phyloP scores from a whole-genome alignment of 2,329 filamentous ascomycete genomes.

The Celoporthe dispersa region DNA sequence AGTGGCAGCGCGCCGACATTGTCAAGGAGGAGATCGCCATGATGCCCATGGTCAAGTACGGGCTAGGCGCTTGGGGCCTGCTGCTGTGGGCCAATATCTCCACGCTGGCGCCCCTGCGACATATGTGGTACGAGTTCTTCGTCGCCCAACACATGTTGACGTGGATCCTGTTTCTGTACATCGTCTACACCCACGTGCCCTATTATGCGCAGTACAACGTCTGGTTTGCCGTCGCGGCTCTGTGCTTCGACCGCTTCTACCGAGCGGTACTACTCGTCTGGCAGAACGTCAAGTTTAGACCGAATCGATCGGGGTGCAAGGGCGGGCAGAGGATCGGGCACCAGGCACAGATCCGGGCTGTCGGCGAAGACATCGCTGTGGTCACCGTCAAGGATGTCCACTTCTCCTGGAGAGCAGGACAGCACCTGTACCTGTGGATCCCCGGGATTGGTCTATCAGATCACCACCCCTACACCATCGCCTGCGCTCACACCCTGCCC shows the following conservation, averaged over 20 bases:
- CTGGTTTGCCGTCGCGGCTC: slow-evolving; percentile 67
- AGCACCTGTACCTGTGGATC: slow-evolving; percentile 66
- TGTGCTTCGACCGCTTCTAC: slow-evolving; percentile 65
- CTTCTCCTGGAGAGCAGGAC: slow-evolving; percentile 62
- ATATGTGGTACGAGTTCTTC: slow-evolving; percentile 72
- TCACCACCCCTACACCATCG: slow-evolving; percentile 65
- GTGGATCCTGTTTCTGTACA: slow-evolving; percentile 64
- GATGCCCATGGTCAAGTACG: slow-evolving; percentile 69
- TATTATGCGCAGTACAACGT: slow-evolving; percentile 62
- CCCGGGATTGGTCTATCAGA: slow-evolving; percentile 59
- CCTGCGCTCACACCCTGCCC: slow-evolving; percentile 55
- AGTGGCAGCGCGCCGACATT: slow-evolving; percentile 65
- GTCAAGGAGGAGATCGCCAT: slow-evolving; percentile 61
- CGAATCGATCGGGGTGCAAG: slow-evolving; percentile 48
- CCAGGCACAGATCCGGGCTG: slow-evolving; percentile 51
- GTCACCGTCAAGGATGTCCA: slow-evolving; percentile 64
- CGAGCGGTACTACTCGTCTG: slow-evolving; percentile 53
- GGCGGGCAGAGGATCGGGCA: slow-evolving; percentile 58
- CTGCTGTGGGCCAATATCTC: slow-evolving; percentile 68
- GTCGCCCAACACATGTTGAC: slow-evolving; percentile 69
- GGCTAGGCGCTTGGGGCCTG: slow-evolving; percentile 68
- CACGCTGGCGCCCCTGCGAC: slow-evolving; percentile 66
- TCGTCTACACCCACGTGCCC: slow-evolving; percentile 68
- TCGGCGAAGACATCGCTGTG: slow-evolving; percentile 58
- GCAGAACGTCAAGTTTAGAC: slow-evolving; percentile 55